A percentile compares a stretch with the other conserved stretches of the same genome.
phyloP scores from a whole-genome alignment of 1,284 basidiomycete genomes.

The Ceratorhiza oryzae-sativae region DNA sequence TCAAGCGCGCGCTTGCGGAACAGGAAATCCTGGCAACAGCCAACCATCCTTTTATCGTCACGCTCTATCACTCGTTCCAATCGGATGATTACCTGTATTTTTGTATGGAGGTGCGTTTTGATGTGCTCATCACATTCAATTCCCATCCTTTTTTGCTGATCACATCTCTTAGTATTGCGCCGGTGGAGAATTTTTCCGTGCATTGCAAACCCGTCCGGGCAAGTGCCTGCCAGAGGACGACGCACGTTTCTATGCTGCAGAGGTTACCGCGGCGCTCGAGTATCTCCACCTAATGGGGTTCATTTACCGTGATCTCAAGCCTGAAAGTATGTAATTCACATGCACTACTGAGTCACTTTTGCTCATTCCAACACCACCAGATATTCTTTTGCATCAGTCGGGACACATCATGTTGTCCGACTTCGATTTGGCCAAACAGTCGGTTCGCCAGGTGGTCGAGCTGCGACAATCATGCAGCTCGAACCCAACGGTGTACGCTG shows the following conservation, averaged over 20 bases:
- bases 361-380: constrained; percentile 56
- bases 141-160: not conserved
- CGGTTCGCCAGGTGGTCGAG: constrained; percentile 83
- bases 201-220: constrained; percentile 91
- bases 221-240: constrained; percentile 96
- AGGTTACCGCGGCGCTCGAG: constrained; percentile 97
- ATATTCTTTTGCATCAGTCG: constrained; percentile 97
- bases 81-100: constrained; percentile 97
- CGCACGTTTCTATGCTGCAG: constrained; percentile 97
- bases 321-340: constrained; percentile 83
- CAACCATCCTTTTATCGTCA: constrained; percentile 98
- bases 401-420: constrained; percentile 99
- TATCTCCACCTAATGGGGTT: constrained; percentile 99
- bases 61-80: constrained; percentile 96
- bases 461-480: constrained; percentile 88
- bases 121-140: not conserved
- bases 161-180: constrained; percentile 79
- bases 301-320: constrained; percentile 99
- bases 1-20: constrained; percentile 94
- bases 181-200: constrained; percentile 99
- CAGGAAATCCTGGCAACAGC: constrained; percentile 96
- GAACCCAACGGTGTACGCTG: constrained; percentile 83
- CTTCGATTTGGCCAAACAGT: constrained; percentile 98
- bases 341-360: constrained; percentile 37
- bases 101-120: constrained; percentile 74